Evolutionary conservation across 345 rosid species (phyloP).

Genomic region (Salix caprea): DNA sequence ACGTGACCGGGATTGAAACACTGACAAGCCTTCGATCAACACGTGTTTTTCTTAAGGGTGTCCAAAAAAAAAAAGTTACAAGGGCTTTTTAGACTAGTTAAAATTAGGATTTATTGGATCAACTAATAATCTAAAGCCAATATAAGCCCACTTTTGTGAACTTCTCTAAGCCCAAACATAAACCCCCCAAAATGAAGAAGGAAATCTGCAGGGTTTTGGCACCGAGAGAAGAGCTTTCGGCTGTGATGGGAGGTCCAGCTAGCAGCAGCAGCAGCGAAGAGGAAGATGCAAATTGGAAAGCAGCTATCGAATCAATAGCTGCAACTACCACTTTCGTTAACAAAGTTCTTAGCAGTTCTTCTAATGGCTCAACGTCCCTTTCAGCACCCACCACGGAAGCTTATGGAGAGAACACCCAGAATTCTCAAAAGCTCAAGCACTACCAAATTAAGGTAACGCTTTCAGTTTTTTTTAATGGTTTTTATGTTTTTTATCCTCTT

Average conservation of each 20-base stretch:
- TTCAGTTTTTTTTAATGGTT: not conserved
- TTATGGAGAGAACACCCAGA: constrained; percentile 22
- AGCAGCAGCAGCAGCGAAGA: constrained; percentile 64
- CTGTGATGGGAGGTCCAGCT: constrained; percentile 27
- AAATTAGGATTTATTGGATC: too few species aligned
- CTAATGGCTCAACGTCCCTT: constrained; percentile 15
- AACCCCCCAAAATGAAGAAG: too few species aligned
- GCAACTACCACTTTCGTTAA: constrained; percentile 47
- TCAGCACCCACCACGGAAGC: constrained; percentile 7
- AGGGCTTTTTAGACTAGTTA: too few species aligned
- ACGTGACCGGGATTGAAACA: too few species aligned
- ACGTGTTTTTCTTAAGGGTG: too few species aligned
- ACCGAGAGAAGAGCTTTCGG: too few species aligned
- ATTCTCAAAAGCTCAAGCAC: constrained; percentile 63
- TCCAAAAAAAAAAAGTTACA: too few species aligned
- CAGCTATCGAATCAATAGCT: constrained; percentile 65
- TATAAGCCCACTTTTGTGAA: too few species aligned
- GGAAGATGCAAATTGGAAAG: constrained; percentile 69
- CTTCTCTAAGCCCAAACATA: too few species aligned
- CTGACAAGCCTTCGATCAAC: too few species aligned
- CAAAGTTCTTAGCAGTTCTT: constrained; percentile 15
- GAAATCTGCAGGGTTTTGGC: too few species aligned
- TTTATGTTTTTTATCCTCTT: not conserved
- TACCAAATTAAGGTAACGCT: constrained; percentile 63
- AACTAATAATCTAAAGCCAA: too few species aligned